Evolutionary conservation across 2,329 filamentous ascomycete genomes (phyloP), one percentile per base, ranked within the genome.

Genomic region (Orbilia javanica): DNA sequence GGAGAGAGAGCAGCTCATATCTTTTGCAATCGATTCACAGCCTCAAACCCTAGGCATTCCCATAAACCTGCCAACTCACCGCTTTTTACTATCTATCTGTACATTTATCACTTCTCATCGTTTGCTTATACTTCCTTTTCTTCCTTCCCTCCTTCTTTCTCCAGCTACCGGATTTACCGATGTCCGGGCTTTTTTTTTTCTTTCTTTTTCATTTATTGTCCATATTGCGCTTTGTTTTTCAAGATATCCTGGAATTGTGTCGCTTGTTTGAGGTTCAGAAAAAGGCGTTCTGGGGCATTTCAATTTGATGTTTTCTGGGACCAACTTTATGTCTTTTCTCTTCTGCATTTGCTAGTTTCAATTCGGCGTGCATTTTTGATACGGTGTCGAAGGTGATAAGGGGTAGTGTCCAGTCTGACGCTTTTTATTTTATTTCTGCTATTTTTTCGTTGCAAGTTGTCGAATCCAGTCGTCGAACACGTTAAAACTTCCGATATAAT

Each of bases 181-280:
- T 68, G 31, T 29, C 15, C 18, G 31, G 15, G 5, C 20, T n/a
- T 44, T 44, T 13, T 13, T 44, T 44, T 44, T n/a, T 18, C 6
- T 44, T 13, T 44, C n/a, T 44, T 13, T 44, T 42, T 18, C 8
- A 10, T 42, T 52, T 18, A 42, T 66, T 65, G 27, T 31, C 48
- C 13, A 48, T 48, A 25, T 39, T 42, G 20, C 31, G 31, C 55
- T 55, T 57, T 64, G 13, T 57, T 44, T 57, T 2, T 69, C 48
- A 66, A 73, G 69, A 73, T 73, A 73, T 73, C 69, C 69, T 73
- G 69, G 69, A 72, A 65, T 73, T 53, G 60, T 53, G 57, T 73
- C 55, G n/a, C 27, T 65, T 48, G n/a, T 57, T 60, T 55, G 48
- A 34, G 44, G 53, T 65, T 64, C 46, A 64, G 62, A 67, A 71